Base-by-base conservation (phyloP, 192 early-diverging fungal genomes). In the Coemansia sp. region DNA sequence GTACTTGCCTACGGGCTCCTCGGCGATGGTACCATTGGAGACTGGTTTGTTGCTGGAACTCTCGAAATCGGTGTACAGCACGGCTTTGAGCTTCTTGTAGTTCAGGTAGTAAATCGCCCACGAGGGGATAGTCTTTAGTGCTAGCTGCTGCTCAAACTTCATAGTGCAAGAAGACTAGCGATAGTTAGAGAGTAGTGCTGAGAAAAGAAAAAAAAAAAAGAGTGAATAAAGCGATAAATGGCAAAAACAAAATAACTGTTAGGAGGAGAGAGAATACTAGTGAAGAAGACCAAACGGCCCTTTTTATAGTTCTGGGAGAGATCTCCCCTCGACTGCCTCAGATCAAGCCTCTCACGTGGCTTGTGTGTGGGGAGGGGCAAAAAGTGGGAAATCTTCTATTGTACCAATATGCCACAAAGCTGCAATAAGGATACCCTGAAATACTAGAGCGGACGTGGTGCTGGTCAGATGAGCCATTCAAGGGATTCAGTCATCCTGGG, bases 71-170 rank as follows among this genome's bases (percentile, higher is more conserved):
- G 36, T 59, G 62, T 87, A 84, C 36, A 89, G 74, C 55, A 79
- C 76, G 3, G 70, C 57, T 65, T 89, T 89, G 57, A 89, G 74
- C 15, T 68, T 71, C 51, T 73, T 83, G 75, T 88, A 89, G 75
- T 88, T 76, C 24, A 89, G 15, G 55, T 89, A 89, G 61, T 86
- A 79, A 24, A 73, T 55, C 12, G 85, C 78, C 85, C 85, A 87
- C 18, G 78, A 78, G 10, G 87, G 85, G 36, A 89, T 84, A 47
- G 76, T 80, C 34, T 85, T 69, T 10, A 89, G 74, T 12, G 82
- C 76, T 20, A 88, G 78, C 42, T 89, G 88, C 66, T 89, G 86
- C 60, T 86, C 85, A 80, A 88, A 89, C 77, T 86, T 87, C 84
- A 87, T 88, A 20, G 15, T 61, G 18, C 33, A 34, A 36, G 59